Percentiles rank a stretch among this genome's conserved stretches.
Conservation (phyloP, 2,329 filamentous ascomycete genomes). For the Pestalotiopsis sp. region DNA sequence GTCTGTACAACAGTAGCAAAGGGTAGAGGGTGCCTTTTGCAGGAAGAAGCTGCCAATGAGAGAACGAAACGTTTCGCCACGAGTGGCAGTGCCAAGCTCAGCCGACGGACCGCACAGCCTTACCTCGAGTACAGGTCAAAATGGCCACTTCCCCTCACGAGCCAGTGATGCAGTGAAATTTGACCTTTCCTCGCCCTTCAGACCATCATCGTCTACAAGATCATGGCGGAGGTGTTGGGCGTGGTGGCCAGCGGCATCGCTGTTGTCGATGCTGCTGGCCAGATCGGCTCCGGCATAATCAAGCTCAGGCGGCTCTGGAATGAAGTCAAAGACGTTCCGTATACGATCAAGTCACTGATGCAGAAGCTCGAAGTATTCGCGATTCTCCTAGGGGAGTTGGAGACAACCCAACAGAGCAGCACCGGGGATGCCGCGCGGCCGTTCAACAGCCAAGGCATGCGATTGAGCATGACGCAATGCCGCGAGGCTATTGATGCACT, state of each 20-base stretch:
- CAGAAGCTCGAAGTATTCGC: background rate
- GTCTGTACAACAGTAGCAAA: no score
- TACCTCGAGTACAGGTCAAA: no score
- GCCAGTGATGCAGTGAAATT: no score
- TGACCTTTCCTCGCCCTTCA: no score
- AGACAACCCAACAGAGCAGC: background rate
- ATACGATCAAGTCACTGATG: background rate
- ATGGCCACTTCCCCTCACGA: no score
- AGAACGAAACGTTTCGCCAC: no score
- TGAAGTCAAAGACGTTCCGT: background rate
- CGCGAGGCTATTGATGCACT: background rate
- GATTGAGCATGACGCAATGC: background rate
- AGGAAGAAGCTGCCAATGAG: no score
- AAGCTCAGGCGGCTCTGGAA: background rate
- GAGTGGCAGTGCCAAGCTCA: no score
- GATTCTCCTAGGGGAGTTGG: background rate
- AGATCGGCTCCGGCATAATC: background rate
- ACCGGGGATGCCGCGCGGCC: background rate
- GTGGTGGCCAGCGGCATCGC: background rate
- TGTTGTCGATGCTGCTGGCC: background rate
- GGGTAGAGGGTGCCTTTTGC: no score
- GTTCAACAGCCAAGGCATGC: background rate
- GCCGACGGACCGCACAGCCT: no score
- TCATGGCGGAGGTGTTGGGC: background rate
- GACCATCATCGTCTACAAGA: no score